These are phyloP conservation scores for Naganishia onofrii DNA, from an alignment of 768 basidiomycete species.

Conservation along the genomic window DNA sequence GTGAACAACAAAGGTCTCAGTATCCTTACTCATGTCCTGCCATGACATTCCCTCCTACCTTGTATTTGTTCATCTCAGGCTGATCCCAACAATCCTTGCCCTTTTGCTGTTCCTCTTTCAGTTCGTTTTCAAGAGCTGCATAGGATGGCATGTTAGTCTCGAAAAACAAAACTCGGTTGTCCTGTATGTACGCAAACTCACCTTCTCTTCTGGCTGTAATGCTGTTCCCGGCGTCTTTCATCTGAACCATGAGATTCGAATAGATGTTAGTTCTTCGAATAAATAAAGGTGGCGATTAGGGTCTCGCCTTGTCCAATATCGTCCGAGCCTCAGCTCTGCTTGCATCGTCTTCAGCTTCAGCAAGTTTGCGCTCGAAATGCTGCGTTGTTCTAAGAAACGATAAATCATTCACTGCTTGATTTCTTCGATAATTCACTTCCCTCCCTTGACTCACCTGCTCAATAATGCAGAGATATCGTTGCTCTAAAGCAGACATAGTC, in stretches of 20 bases:
- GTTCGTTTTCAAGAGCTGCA: background rate
- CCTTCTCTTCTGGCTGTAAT: constrained; percentile 8
- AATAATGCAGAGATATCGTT: constrained; percentile 1
- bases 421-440: background rate
- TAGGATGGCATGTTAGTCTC: background rate
- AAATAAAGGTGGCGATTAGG: background rate
- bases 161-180: background rate
- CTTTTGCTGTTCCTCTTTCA: constrained; percentile 16
- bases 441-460: background rate
- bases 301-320: constrained; percentile 2
- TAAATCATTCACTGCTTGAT: background rate
- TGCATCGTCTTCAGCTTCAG: background rate
- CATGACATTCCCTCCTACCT: background rate
- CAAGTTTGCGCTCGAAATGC: constrained; percentile 19
- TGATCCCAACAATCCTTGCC: constrained; percentile 18
- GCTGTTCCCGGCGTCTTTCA: background rate
- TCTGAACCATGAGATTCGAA: background rate
- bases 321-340: background rate
- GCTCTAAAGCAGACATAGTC: background rate
- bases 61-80: constrained; percentile 9
- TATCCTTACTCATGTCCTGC: background rate
- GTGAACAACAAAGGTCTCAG: background rate
- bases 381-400: constrained; percentile 4
- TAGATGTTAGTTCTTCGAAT: background rate
- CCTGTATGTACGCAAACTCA: background rate